A percentile compares a stretch with the other conserved stretches of the same genome.
Conservation (phyloP, 1,139 yeast genomes). For the Diutina mesorugosa region DNA sequence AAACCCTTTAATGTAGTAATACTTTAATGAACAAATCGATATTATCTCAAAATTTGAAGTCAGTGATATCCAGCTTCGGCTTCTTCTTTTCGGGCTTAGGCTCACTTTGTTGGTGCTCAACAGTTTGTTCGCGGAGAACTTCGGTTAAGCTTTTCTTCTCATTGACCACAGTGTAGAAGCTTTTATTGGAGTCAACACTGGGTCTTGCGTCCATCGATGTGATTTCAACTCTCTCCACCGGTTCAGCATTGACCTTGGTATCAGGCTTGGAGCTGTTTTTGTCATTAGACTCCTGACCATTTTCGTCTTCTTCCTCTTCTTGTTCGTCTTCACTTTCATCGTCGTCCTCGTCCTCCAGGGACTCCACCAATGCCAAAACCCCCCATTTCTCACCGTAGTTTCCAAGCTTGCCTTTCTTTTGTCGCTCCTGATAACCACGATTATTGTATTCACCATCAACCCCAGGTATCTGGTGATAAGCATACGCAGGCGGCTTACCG, state of each 20-base stretch:
- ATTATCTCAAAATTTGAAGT: not conserved
- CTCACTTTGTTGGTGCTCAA: not conserved
- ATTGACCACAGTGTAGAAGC: not conserved
- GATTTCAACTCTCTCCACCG: not conserved
- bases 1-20: not conserved
- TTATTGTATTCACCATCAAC: constrained; percentile 29
- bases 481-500: constrained; percentile 85
- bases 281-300: constrained; percentile 1
- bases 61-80: not conserved
- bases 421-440: constrained; percentile 16
- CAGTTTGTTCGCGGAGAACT: not conserved
- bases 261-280: not conserved
- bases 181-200: not conserved
- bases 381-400: constrained; percentile 1
- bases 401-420: not conserved
- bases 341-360: constrained; percentile 8
- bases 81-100: not conserved
- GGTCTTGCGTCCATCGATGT: not conserved
- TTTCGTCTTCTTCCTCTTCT: not conserved
- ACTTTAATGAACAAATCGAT: not conserved
- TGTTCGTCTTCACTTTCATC: constrained; percentile 5
- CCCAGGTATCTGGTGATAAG: constrained; percentile 46
- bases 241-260: not conserved
- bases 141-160: not conserved
- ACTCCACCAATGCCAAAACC: constrained; percentile 5